Base-by-base conservation (phyloP, 345 rosid genomes). In the Sisymbrium altissimum region DNA sequence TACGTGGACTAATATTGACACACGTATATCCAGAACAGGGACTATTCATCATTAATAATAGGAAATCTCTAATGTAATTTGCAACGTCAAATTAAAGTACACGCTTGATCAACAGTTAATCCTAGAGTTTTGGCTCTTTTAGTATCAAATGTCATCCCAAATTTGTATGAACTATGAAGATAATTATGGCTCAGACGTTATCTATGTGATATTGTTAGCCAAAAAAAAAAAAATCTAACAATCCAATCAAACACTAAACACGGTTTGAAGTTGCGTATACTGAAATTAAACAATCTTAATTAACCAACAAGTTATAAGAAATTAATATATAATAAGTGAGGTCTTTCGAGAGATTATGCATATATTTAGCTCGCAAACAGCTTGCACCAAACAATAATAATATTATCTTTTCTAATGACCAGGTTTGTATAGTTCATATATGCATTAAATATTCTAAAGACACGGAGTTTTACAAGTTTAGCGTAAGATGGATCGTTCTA, bases 381-480 rank as follows among this genome's bases (percentile, higher is more conserved):
- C 76, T 71, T 61, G 76, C 76, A 71, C 40, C 69, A 71, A 64
- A 29, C 33, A 38, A 71, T 71, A 50, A 38, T 71, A 61, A 64
- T 66, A 66, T 46, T 66, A 74, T 74, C 23, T 74, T 71, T 44
- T 56, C 0, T 38, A 45, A 10, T 56, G 78, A 56, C 78, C 66
- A 45, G 58, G 39, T 46, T 18, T 65, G 13, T 56, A 25, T 62
- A 53, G 19, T 49, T 35, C 18, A 64, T n/a, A 53, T 41, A 48
- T 49, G 21, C 33, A 49, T 62, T 39, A 30, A 55, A 64, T 64
- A 74, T 74, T 74, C 78, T 43, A 66, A 45, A n/a, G n/a, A 52
- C 67, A 66, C 67, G 67, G 67, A 66, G 25, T 66, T 66, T n/a
- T 29, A 66, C 78, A 74, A 74, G 72, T 74, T 40, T 74, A 46